phyloP scores from a whole-genome alignment of 306 rosid species.

The Spatholobus suberectus region DNA sequence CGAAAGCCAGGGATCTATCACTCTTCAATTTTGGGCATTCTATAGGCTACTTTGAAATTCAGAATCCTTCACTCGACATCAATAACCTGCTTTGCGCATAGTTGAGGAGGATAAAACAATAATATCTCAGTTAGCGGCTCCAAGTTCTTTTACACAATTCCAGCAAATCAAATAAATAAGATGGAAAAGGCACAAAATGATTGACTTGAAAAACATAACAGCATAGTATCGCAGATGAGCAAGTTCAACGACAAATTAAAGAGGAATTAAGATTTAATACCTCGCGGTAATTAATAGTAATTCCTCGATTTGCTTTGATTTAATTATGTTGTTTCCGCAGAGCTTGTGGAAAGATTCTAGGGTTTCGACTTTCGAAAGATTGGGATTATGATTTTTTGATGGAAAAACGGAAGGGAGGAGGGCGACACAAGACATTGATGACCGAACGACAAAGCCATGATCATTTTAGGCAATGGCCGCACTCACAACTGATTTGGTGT shows the following conservation, averaged over 20 bases:
- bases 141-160: not conserved
- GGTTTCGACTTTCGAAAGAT: not conserved
- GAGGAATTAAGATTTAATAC: conserved; percentile 3
- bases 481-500: no score
- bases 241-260: not conserved
- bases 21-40: not conserved
- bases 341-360: not conserved
- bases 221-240: not conserved
- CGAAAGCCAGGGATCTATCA: no score
- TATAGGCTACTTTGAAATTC: not conserved
- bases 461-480: not conserved
- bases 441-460: not conserved
- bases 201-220: not conserved
- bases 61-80: not conserved
- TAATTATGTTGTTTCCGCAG: not conserved
- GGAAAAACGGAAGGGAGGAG: not conserved
- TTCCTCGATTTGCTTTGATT: not conserved
- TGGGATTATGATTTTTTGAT: not conserved
- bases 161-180: not conserved
- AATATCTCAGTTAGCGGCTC: not conserved
- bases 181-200: not conserved
- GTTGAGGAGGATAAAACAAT: not conserved
- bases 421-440: not conserved
- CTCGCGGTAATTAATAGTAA: not conserved
- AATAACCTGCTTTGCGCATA: not conserved